Base-by-base conservation (phyloP, 495 filamentous ascomycete species). In the Penicillium malachiteum region DNA sequence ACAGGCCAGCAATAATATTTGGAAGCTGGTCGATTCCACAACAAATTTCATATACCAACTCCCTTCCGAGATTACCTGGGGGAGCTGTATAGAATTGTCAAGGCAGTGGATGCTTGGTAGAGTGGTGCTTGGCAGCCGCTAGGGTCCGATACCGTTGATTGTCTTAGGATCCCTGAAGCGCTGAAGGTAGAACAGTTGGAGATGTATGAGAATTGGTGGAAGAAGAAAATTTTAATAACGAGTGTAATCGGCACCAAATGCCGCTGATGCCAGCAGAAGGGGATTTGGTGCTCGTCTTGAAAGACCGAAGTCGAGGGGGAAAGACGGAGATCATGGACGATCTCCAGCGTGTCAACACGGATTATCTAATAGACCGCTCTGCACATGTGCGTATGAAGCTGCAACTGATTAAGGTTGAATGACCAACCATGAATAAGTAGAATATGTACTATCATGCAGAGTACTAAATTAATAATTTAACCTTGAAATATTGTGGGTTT, bases 161-260 rank as follows among this genome's bases (percentile, higher is more conserved):
- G 13, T 46, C 12, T 46, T 4, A 14, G 21, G 31, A 4, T 26
- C 31, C 26, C 7, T 18, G 11, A 49, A 9, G 34, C 2, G 5
- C 34, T 37, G n/a, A 16, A 17, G 32, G 9, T 37, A 8, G 7
- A 21, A 37, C 5, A 7, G 34, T 21, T 35, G 8, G 48, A 38
- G 9, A 40, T 34, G 21, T 7, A 40, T 30, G n/a, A 18, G 9
- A 37, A 37, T 42, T 26, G 12, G 30, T 13, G 12, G 16, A 33
- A 33, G 49, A 44, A 48, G 57, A 34, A 50, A 31, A 52, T 32
- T 32, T 26, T 45, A 5, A 32, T 57, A 85, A 85, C 78, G 83
- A 86, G 71, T 69, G 84, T 68, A 84, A 82, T 72, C 61, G 79
- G 82, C 73, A 85, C 70, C 38, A 69, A 84, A 77, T 81, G 79